Percentiles rank a stretch among this genome's conserved stretches.
These are phyloP conservation scores for Smallanthus sonchifolius DNA, from an alignment of 129 eudicot species.

Conservation along the genomic window DNA sequence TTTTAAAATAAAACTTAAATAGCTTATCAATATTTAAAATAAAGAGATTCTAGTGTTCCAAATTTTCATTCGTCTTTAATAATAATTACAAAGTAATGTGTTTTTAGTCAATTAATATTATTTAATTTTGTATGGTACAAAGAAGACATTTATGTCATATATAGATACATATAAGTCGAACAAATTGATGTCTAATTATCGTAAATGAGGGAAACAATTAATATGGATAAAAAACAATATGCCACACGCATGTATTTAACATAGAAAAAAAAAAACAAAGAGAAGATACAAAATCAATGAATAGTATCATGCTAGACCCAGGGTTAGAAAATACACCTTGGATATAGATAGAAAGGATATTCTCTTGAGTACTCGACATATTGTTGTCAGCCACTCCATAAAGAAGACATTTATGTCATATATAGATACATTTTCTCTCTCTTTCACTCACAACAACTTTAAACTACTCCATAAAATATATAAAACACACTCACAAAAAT, in stretches of 20 bases:
- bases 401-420: no score
- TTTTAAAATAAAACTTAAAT: background rate
- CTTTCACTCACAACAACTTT: no score
- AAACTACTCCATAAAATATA: no score
- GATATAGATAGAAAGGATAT: no score
- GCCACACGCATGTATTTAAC: no score
- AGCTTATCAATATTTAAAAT: background rate
- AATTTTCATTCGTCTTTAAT: background rate
- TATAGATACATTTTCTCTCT: no score
- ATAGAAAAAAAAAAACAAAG: background rate
- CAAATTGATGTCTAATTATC: slow-evolving; percentile 1
- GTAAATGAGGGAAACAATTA: background rate
- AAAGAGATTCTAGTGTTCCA: background rate
- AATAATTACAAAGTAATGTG: background rate
- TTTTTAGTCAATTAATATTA: background rate
- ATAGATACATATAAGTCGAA: slow-evolving; percentile 1
- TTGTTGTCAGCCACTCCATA: no score
- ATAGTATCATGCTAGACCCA: no score
- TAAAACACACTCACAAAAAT: no score
- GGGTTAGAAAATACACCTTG: no score
- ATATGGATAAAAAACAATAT: background rate
- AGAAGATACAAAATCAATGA: background rate
- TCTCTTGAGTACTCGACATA: no score
- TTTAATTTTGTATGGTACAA: background rate
- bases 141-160: background rate